Conservation (phyloP, 768 basidiomycete species). For the Boletus reticuloceps region DNA sequence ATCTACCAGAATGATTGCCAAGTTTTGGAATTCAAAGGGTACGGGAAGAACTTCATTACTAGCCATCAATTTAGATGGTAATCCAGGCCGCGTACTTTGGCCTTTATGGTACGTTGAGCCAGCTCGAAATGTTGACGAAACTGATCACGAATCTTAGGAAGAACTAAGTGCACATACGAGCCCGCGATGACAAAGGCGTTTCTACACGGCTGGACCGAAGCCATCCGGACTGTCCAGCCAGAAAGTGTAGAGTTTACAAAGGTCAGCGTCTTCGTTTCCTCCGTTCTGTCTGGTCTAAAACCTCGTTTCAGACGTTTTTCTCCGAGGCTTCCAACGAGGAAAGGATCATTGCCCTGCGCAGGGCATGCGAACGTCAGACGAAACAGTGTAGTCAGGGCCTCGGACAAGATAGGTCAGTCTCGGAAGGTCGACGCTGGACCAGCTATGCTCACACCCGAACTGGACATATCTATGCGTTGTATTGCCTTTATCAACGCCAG, state of each 20-base stretch:
- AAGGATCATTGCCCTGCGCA: conserved; percentile 74
- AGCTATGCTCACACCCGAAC: not conserved
- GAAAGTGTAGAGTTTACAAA: conserved; percentile 85
- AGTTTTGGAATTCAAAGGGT: conserved; percentile 88
- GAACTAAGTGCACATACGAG: conserved; percentile 94
- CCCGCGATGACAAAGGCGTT: conserved; percentile 98
- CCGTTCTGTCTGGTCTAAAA: not conserved
- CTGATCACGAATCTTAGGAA: conserved; percentile 36
- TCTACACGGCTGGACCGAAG: conserved; percentile 93
- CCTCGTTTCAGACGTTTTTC: conserved; percentile 64
- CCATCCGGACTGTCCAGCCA: conserved; percentile 83
- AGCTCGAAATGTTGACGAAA: not conserved
- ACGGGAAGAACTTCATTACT: conserved; percentile 94
- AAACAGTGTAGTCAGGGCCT: conserved; percentile 87
- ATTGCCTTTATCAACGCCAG: conserved; percentile 85
- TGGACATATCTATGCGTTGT: conserved; percentile 91
- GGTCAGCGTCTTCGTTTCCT: conserved; percentile 36
- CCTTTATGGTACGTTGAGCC: conserved; percentile 61
- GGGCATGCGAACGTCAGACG: conserved; percentile 87
- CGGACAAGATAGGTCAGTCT: conserved; percentile 79
- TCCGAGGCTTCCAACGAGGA: conserved; percentile 67
- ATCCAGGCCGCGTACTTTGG: conserved; percentile 97
- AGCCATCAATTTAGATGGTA: conserved; percentile 96
- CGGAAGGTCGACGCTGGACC: not conserved
- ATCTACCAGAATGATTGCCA: conserved; percentile 99